Evolutionary conservation across 148 eudicot genomes (phyloP), one percentile per base, ranked within the genome.

Genomic region (Gaultheria prostrata): DNA sequence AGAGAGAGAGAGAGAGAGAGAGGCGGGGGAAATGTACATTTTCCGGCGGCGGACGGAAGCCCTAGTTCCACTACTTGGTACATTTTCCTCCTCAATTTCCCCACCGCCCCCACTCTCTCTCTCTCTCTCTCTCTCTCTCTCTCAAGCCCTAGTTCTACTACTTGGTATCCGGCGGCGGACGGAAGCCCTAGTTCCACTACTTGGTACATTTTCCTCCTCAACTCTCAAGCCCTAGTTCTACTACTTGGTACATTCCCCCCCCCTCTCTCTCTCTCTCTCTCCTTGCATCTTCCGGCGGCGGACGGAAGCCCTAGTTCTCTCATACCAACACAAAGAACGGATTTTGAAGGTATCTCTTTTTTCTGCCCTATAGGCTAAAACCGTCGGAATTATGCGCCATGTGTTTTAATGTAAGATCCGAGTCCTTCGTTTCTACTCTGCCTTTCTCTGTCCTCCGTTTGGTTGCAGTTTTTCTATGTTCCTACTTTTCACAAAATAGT

Each of bases 301-400:
- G 56, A 30, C 14, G 46, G 48, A 80, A 80, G 35, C 83, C 83
- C 83, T 80, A 80, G 83, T 17, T 65, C 54, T 45, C 33, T 26
- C 11, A 3, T 15, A 8, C 75, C 82, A 65, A 46, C 17, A 17
- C 9, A 63, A 50, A 45, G 18, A 9, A 46, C 17, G 21, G 17
- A 24, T 59, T 54, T 28, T 61, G 39, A 80, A 80, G 75, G 32
- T 65, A 24, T 13, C 65, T 26, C 50, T 10, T 63, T 65, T 51
- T 48, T 26, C 4, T 67, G 72, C 35, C 72, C 20, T 65, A 15
- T 39, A 39, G 43, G 4, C 43, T 39, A 39, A 39, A 39, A 8
- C 48, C 30, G 13, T 28, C 26, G 24, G 5, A 46, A 46, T 80
- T 80, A 3, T 8, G 28, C 26, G 1, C 6, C 32, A 10, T 3